Percentiles rank a stretch among this genome's conserved stretches.
These are phyloP conservation scores for Erythrophleum ivorense DNA, from an alignment of 331 rosid genomes.

Conservation along the genomic window DNA sequence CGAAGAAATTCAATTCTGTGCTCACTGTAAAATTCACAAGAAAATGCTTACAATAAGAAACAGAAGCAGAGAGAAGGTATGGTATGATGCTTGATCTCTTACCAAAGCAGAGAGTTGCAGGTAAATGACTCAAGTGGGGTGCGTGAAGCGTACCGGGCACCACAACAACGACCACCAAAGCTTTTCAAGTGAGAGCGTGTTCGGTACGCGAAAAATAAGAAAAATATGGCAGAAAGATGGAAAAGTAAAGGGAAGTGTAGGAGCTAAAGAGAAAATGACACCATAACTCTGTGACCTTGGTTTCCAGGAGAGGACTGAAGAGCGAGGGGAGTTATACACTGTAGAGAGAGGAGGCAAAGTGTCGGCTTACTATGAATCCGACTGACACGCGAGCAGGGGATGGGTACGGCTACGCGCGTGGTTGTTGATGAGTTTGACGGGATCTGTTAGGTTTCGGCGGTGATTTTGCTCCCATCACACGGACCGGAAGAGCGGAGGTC, in stretches of 20 bases:
- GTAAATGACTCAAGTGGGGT: conserved; percentile 24
- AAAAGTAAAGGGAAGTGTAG: conserved; percentile 39
- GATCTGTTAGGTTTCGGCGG: conserved; percentile 13
- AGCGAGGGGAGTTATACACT: background rate
- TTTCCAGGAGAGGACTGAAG: background rate
- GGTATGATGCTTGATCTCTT: conserved; percentile 35
- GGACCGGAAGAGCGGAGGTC: conserved; percentile 8
- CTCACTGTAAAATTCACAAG: background rate
- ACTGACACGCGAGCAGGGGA: background rate
- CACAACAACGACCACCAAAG: conserved; percentile 28
- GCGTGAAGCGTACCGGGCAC: conserved; percentile 24
- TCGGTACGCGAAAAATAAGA: conserved; percentile 43
- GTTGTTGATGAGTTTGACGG: conserved; percentile 21
- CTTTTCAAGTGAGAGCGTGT: conserved; percentile 39
- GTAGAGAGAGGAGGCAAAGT: background rate
- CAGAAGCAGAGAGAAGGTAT: conserved; percentile 21
- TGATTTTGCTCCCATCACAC: conserved; percentile 9
- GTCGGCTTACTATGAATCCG: conserved; percentile 51
- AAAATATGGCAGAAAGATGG: conserved; percentile 39
- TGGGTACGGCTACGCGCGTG: background rate
- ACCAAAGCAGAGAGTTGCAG: conserved; percentile 39
- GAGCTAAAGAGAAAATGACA: conserved; percentile 25
- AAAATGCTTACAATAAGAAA: conserved; percentile 3
- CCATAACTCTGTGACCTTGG: background rate
- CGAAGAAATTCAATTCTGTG: conserved; percentile 16